Evolutionary conservation across 1,139 yeast genomes (phyloP), one percentile per base, ranked within the genome.

Genomic region (Geotrichum phurueaensis): DNA sequence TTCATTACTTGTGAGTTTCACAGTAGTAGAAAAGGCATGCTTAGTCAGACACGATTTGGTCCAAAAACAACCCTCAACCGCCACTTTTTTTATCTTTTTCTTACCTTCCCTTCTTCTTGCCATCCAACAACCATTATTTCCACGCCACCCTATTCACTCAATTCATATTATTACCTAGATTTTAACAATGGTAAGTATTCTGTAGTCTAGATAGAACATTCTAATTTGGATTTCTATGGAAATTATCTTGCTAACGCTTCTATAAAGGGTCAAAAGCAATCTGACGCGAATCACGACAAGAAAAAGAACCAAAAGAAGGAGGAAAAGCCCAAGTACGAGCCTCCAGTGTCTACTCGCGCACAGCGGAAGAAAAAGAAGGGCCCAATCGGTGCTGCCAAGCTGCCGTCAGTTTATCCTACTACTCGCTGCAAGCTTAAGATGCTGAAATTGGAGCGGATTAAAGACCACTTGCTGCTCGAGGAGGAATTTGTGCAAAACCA

Each of bases 401-500:
- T 94, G 66, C 99, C 99, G 7, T 81, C 82, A 54, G 96, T 94
- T 48, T 84, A 86, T 71, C 99, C 99, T 56, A 88, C 85, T 67
- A 94, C 97, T 33, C 85, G 99, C 72, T 94, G 98, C 73, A 90
- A 90, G 75, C 81, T 94, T 73, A 91, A 90, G 75, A 78, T 94
- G 67, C 81, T 94, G 69, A 89, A 95, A 74, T 85, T 94, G 81
- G 99, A 94, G 74, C 84, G 99, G 75, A 92, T 94, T 72, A 95
- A 95, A 76, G 99, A 94, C 75, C 99, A 94, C 73, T 79, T 94
- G 70, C 80, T 94, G 68, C 81, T 94, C 70, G 99, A 94, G 75
- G 99, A 94, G 73, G 99, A 94, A 74, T 95, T 89, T 75, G 97
- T 94, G 50, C 85, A 95, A 66, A 92, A 92, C 72, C 96, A 94